Percentiles rank a stretch among this genome's conserved stretches.
phyloP scores from a whole-genome alignment of 2,329 filamentous ascomycete species.

The Penicillium concentricum region DNA sequence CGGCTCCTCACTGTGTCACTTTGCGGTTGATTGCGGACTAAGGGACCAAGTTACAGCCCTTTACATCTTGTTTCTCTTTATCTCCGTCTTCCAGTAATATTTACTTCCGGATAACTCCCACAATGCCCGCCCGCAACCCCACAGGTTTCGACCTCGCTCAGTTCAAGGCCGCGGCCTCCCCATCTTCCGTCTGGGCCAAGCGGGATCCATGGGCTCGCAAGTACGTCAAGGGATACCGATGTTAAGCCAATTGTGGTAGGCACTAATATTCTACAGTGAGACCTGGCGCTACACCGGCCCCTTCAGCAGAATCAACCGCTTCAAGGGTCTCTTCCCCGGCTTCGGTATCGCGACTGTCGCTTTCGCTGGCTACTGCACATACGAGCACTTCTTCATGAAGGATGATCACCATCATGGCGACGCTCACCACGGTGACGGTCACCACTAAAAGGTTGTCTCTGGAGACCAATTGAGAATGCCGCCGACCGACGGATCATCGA shows the following conservation, averaged over 20 bases:
- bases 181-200: slow-evolving; percentile 48
- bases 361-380: slow-evolving; percentile 84
- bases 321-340: slow-evolving; percentile 82
- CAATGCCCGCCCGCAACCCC: slow-evolving; percentile 63
- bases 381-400: slow-evolving; percentile 82
- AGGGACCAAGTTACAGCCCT: slow-evolving; percentile 5
- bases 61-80: slow-evolving; percentile 4
- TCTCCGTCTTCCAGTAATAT: slow-evolving; percentile 10
- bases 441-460: slow-evolving; percentile 51
- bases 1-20: slow-evolving; percentile 9
- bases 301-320: slow-evolving; percentile 86
- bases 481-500: slow-evolving; percentile 13
- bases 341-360: slow-evolving; percentile 89
- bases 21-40: slow-evolving; percentile 11
- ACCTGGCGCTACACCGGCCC: slow-evolving; percentile 89
- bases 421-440: slow-evolving; percentile 51
- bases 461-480: slow-evolving; percentile 13
- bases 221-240: slow-evolving; percentile 43
- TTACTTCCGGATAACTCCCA: slow-evolving; percentile 20
- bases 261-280: slow-evolving; percentile 61
- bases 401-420: slow-evolving; percentile 59
- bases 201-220: slow-evolving; percentile 63
- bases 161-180: slow-evolving; percentile 69
- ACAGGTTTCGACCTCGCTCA: slow-evolving; percentile 89
- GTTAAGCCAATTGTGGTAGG: slow-evolving; percentile 4